phyloP scores from a whole-genome alignment of 495 filamentous ascomycete species.

The Sphaerosporella brunnea region DNA sequence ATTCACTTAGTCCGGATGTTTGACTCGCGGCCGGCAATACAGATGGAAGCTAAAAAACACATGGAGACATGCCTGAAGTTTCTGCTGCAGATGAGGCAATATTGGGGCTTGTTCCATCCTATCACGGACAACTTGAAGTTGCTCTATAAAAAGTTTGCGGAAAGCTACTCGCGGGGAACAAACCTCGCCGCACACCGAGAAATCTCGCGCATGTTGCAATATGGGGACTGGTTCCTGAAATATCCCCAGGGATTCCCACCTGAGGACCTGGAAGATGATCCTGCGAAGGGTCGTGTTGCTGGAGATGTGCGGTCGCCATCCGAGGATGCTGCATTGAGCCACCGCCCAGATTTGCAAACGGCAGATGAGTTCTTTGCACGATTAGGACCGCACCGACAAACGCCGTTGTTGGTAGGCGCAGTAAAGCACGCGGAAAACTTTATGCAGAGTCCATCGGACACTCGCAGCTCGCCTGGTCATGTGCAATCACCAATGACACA shows the following conservation, averaged over 20 bases:
- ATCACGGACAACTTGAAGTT: slow-evolving; percentile 87
- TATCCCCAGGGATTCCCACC: slow-evolving; percentile 78
- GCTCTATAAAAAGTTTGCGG: slow-evolving; percentile 69
- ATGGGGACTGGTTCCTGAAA: slow-evolving; percentile 92
- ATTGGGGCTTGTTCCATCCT: slow-evolving; percentile 96
- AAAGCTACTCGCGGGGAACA: slow-evolving; percentile 43
- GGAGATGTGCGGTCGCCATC: slow-evolving; percentile 6
- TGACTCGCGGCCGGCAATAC: slow-evolving; percentile 56
- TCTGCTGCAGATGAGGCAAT: slow-evolving; percentile 81
- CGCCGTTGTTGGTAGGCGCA: slow-evolving; percentile 28
- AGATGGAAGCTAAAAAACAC: slow-evolving; percentile 63
- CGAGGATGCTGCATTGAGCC: slow-evolving; percentile 19
- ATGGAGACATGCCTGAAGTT: slow-evolving; percentile 82
- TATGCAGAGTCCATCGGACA: slow-evolving; percentile 12
- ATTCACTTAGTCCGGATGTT: slow-evolving; percentile 88
- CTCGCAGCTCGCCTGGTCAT: slow-evolving; percentile 17
- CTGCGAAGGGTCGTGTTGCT: slow-evolving; percentile 7
- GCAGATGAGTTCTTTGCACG: slow-evolving; percentile 90
- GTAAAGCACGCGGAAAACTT: slow-evolving; percentile 5
- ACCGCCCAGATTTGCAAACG: slow-evolving; percentile 58
- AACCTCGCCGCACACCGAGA: slow-evolving; percentile 34
- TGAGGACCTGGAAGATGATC: slow-evolving; percentile 14
- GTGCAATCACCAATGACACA: slow-evolving; percentile 23
- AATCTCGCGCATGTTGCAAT: slow-evolving; percentile 65
- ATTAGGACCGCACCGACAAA: slow-evolving; percentile 47